These are phyloP conservation scores for Drechslerella coelobrocha DNA, from an alignment of 2,329 filamentous ascomycete genomes.

Conservation along the genomic window DNA sequence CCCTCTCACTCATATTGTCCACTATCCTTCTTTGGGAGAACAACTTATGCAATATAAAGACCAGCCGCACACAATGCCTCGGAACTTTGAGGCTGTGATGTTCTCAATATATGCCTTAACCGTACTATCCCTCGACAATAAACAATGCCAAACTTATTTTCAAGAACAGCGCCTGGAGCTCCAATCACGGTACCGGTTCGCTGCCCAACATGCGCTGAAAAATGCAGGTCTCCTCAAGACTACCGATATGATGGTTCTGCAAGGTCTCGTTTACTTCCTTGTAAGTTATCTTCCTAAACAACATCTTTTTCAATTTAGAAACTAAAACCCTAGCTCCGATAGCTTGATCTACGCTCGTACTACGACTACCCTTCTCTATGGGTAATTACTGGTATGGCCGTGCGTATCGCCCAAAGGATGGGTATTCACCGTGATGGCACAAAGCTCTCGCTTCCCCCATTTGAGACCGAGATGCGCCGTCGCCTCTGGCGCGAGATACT, in stretches of 20 bases:
- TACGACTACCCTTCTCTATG: conserved; percentile 66
- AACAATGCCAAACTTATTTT: conserved; percentile 64
- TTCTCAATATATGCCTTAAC: conserved; percentile 71
- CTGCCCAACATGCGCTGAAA: conserved; percentile 69
- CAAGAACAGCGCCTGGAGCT: conserved; percentile 64
- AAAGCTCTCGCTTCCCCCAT: conserved; percentile 64
- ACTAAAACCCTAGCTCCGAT: neutral
- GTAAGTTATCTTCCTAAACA: conserved; percentile 61
- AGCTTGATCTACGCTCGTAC: conserved; percentile 56
- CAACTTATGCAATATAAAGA: conserved; percentile 36
- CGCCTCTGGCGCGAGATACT: conserved; percentile 70
- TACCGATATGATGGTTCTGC: conserved; percentile 70
- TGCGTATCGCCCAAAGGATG: conserved; percentile 68
- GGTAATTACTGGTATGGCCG: conserved; percentile 69
- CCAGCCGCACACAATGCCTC: conserved; percentile 64
- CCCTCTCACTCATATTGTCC: conserved; percentile 74
- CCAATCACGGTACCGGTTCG: conserved; percentile 65
- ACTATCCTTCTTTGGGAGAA: conserved; percentile 68
- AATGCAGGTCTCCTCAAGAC: conserved; percentile 72
- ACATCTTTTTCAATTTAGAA: conserved; percentile 1
- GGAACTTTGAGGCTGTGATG: conserved; percentile 70
- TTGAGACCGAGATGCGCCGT: conserved; percentile 67
- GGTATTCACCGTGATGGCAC: conserved; percentile 67
- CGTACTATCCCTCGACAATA: conserved; percentile 66
- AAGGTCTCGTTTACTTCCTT: conserved; percentile 72